These are phyloP conservation scores for Aspergillus chevalieri DNA, from an alignment of 2,329 filamentous ascomycete species.

Conservation along the genomic window DNA sequence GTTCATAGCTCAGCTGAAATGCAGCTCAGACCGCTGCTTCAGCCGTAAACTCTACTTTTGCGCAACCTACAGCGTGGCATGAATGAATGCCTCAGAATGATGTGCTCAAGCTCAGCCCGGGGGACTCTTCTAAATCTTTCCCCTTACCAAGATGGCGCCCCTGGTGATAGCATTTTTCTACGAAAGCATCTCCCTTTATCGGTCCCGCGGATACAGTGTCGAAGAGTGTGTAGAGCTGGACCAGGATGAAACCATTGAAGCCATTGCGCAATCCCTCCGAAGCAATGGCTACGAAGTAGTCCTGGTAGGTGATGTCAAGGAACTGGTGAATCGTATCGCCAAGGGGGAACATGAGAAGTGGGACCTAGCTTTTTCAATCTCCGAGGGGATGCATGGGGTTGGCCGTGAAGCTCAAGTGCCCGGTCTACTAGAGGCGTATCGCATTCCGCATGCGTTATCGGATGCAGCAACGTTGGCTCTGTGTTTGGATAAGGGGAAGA, in stretches of 20 bases:
- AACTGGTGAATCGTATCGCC: constrained; percentile 11
- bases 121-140: too few relatives aligned
- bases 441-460: constrained; percentile 18
- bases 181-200: too few relatives aligned
- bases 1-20: too few relatives aligned
- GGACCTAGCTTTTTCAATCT: constrained; percentile 23
- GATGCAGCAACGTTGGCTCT: constrained; percentile 17
- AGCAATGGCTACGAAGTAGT: constrained; percentile 10
- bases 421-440: constrained; percentile 20
- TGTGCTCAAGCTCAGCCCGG: too few relatives aligned
- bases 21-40: too few relatives aligned
- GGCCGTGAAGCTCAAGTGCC: constrained; percentile 20
- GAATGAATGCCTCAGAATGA: too few relatives aligned
- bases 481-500: constrained; percentile 16
- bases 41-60: too few relatives aligned
- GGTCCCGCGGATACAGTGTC: constrained; percentile 4
- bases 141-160: too few relatives aligned
- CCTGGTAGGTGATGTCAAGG: constrained; percentile 10
- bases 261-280: constrained; percentile 7
- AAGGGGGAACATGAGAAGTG: constrained; percentile 11
- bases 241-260: constrained; percentile 11
- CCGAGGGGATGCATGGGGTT: constrained; percentile 16
- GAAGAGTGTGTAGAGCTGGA: constrained; percentile 11
- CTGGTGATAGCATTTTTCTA: too few relatives aligned
- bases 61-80: too few relatives aligned